Base-by-base conservation (phyloP, 805 yeast genomes). In the Kodamaea jinghongensis region DNA sequence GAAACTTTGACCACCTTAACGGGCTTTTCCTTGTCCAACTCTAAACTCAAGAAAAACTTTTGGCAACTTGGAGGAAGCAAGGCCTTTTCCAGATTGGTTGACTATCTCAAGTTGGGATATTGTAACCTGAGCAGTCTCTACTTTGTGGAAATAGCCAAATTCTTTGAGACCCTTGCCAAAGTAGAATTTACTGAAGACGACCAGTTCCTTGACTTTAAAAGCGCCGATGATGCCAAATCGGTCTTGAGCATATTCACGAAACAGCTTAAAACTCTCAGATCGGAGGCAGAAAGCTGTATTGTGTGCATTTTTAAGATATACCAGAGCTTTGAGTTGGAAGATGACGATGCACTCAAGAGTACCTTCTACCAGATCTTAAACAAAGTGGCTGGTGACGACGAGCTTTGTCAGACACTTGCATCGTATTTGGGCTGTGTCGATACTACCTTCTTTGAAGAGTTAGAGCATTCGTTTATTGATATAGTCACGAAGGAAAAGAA, bases 81-180 rank as follows among this genome's bases (percentile, higher is more conserved):
- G 39, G 46, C 56, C 41, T 61, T 61, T 3, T 47, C 78, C 1
- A 65, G 70, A 42, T 51, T 84, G 8, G 33, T 65, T 1, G 71
- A 61, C 0, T 71, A 81, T 45, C 48, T 84, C 14, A 61, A 61
- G 9, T 45, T 78, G 10, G 84, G 88, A 0, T 75, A 78, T 2
- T 65, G 81, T 34, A 69, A 67, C 36, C 78, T 85, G 36, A 62
- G 67, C 20, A 73, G 80, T 0, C 46, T 61, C 0, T 82, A 78
- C 51, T 84, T 76, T 47, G 41, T 43, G 2, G 34, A 51, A 7
- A 36, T 69, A 13, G 37, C 39, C 2, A 39, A 47, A 1, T 51
- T 68, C 22, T 56, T 68, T 23, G 36, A 39, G 10, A 31, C 54
- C 3, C 39, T 54, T 29, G 36, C 36, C 16, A 20, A 26, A n/a